Base-by-base conservation (phyloP, 1,284 basidiomycete genomes). In the Heterobasidion parviporum region DNA sequence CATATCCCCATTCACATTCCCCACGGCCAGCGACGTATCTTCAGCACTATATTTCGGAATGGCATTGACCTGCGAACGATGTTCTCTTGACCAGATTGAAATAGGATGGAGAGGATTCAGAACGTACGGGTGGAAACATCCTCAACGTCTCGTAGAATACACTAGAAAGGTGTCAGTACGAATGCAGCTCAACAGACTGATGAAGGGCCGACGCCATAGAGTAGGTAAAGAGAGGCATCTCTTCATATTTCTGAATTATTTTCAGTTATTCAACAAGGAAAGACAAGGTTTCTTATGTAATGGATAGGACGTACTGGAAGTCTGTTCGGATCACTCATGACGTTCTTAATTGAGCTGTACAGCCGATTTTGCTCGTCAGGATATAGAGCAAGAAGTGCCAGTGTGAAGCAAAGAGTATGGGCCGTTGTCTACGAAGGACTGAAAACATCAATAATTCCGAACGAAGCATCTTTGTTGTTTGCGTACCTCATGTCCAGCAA, bases 331-430 rank as follows among this genome's bases (percentile, higher is more conserved):
- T 77, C 72, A 6, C 73, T 67, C 44, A 79, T 62, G 3, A 80
- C 62, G 1, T 61, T 61, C 44, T 70, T 72, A 60, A 85, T 77
- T 51, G 83, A 77, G 44, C 81, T 63, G 60, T 77, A 78, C 8
- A 87, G 65, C 56, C 71, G 77, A 55, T 85, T 80, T 65, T 89
- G 85, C 61, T 80, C 77, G 0, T 84, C 78, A 2, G 75, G 82
- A 63, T 87, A 74, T n/a, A 80, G 61, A 0, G 77, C 76, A 2
- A 81, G 68, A 36, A 75, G 66, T 9, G 75, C 82, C 54, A 87
- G 74, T 2, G 79, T 68, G 57, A 80, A 86, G 51, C 76, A 78
- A 1, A 87, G 65, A 0, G 82, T 81, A 63, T 82, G 75, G 0
- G 77, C 77, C 2, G 75, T 73, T 0, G 79, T 81, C 71, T 79